Percentiles rank a stretch among this genome's conserved stretches.
Conservation (phyloP, 768 basidiomycete species). For the Rhizopogon roseolus region DNA sequence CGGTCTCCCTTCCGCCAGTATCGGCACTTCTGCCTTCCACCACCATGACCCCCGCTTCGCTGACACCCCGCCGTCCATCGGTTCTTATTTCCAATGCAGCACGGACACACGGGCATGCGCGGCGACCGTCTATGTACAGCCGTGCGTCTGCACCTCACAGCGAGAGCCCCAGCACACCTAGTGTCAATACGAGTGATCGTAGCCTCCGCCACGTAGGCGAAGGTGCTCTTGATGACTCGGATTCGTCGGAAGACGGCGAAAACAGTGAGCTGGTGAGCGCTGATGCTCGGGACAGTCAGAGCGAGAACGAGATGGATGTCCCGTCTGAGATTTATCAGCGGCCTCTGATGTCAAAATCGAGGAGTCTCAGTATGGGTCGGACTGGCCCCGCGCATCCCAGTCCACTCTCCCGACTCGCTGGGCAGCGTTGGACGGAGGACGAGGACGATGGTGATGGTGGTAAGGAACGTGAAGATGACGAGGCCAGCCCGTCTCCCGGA, state of each 20-base stretch:
- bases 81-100: slow-evolving; percentile 32
- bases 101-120: slow-evolving; percentile 21
- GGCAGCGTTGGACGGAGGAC: slow-evolving; percentile 50
- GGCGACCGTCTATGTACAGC: slow-evolving; percentile 36
- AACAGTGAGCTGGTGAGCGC: slow-evolving; percentile 11
- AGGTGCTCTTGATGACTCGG: slow-evolving; percentile 74
- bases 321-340: not conserved
- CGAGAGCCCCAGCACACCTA: slow-evolving; percentile 28
- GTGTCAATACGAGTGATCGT: slow-evolving; percentile 29
- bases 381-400: slow-evolving; percentile 46
- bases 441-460: slow-evolving; percentile 27
- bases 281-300: slow-evolving; percentile 21
- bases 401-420: slow-evolving; percentile 58
- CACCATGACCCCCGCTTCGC: slow-evolving; percentile 41
- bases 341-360: slow-evolving; percentile 31
- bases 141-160: slow-evolving; percentile 38
- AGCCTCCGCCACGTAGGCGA: slow-evolving; percentile 68
- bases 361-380: slow-evolving; percentile 24
- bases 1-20: slow-evolving; percentile 33
- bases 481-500: slow-evolving; percentile 49
- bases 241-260: slow-evolving; percentile 43
- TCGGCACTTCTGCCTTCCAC: slow-evolving; percentile 31
- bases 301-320: slow-evolving; percentile 28
- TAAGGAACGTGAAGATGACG: slow-evolving; percentile 41
- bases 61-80: slow-evolving; percentile 36